Conservation (phyloP, 164 flowering plant species). For the Kalanchoe fedtschenkoi region DNA sequence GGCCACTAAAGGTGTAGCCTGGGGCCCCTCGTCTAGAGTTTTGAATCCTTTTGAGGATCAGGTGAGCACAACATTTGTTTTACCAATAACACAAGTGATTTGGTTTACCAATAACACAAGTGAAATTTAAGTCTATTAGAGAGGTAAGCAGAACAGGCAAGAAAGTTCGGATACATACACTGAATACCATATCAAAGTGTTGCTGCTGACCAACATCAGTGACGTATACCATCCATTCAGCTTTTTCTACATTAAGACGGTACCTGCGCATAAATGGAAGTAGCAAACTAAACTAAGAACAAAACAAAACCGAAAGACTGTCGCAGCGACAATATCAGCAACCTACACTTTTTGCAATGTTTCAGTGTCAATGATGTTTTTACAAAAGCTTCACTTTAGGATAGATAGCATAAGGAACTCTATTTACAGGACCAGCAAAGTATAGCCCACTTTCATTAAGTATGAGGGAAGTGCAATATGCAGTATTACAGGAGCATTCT, state of each 20-base stretch:
- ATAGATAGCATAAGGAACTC: too few relatives aligned
- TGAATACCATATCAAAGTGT: slow-evolving; percentile 89
- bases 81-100: too few relatives aligned
- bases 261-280: slow-evolving; percentile 43
- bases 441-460: not conserved
- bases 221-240: slow-evolving; percentile 89
- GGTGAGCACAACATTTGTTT: too few relatives aligned
- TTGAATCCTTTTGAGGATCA: too few relatives aligned
- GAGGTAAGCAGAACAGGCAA: not conserved
- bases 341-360: not conserved
- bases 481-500: not conserved
- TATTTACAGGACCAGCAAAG: not conserved
- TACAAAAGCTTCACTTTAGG: too few relatives aligned
- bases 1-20: too few relatives aligned
- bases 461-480: not conserved
- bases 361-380: not conserved
- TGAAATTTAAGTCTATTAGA: not conserved
- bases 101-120: too few relatives aligned
- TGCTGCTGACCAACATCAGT: slow-evolving; percentile 94
- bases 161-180: slow-evolving; percentile 33
- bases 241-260: slow-evolving; percentile 91
- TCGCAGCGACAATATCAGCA: too few relatives aligned
- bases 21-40: too few relatives aligned
- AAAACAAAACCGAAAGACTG: not conserved
- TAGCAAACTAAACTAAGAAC: not conserved